Base-by-base conservation (phyloP, 2,329 filamentous ascomycete genomes). In the Fusarium begoniae region DNA sequence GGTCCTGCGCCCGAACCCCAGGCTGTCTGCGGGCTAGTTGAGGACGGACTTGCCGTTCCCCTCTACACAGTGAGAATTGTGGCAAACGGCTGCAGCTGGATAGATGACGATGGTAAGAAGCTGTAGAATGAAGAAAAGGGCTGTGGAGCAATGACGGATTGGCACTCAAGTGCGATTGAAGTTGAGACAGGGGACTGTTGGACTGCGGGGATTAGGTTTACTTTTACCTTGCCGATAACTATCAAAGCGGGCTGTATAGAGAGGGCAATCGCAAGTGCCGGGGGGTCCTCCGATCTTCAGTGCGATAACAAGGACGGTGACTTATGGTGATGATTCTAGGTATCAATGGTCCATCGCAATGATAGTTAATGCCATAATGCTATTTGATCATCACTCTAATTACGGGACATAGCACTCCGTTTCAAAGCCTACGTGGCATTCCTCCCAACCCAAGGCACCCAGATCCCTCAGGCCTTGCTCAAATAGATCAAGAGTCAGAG, bases 361-460 rank as follows among this genome's bases (percentile, higher is more conserved):
- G 14, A 22, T 20, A 30, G 20, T 8, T 5, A 48, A n/a, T 9
- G 18, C 3, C 5, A 47, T 6, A 28, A 10, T 4, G 6, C 13
- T 22, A 22, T 10, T 15, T 11, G 9, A 8, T 28, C n/a, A n/a
- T 12, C 20, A 3, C 13, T 30, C 20, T 11, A 0, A 8, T n/a
- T 20, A 35, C 22, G 48, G 22, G 15, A 53, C 15, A 3, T 53
- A 53, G n/a, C 3, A 24, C 9, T 0, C 0, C 3, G 30, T 53
- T 0, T 53, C 22, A 37, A 53, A 53, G 48, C 2, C 0, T 0
- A 37, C 2, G n/a, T 53, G 30, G 2, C n/a, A 37, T 5, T 53
- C 48, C 2, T 53, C 30, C 48, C 48, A 53, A 2, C 48, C 48
- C n/a, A 53, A 37, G 9, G 48, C 48, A 4, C 32, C 48, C 4